These are phyloP conservation scores for Candida oleophila DNA, from an alignment of 805 yeast genomes.

Conservation along the genomic window DNA sequence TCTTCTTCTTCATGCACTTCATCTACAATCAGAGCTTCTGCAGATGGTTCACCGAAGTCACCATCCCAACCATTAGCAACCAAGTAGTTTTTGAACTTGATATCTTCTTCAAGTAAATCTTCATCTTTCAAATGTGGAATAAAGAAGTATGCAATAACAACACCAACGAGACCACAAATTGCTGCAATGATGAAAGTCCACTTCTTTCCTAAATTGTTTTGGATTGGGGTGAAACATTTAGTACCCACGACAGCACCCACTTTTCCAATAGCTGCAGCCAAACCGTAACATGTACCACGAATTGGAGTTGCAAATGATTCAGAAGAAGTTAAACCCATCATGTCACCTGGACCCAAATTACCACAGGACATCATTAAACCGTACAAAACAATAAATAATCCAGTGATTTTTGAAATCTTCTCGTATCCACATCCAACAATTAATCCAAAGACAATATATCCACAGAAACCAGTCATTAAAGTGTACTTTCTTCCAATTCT, in stretches of 20 bases:
- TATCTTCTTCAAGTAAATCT: conserved; percentile 67
- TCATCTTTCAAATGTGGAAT: conserved; percentile 70
- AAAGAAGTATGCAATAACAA: conserved; percentile 55
- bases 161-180: conserved; percentile 64
- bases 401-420: conserved; percentile 54
- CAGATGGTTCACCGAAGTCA: conserved; percentile 33
- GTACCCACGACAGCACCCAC: conserved; percentile 87
- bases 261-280: conserved; percentile 78
- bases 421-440: conserved; percentile 66
- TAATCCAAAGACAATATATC: conserved; percentile 69
- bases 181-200: conserved; percentile 86
- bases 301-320: conserved; percentile 76
- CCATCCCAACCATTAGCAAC: conserved; percentile 60
- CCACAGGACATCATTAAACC: conserved; percentile 71
- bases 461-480: conserved; percentile 66
- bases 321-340: conserved; percentile 58
- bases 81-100: conserved; percentile 58
- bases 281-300: conserved; percentile 72
- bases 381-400: conserved; percentile 67
- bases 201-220: conserved; percentile 56
- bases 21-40: not conserved
- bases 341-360: conserved; percentile 78
- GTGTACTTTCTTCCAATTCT: conserved; percentile 70
- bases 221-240: conserved; percentile 67
- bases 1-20: not conserved